These are phyloP conservation scores for Triglochin maritima DNA, from an alignment of 106 monocot species.

Conservation along the genomic window DNA sequence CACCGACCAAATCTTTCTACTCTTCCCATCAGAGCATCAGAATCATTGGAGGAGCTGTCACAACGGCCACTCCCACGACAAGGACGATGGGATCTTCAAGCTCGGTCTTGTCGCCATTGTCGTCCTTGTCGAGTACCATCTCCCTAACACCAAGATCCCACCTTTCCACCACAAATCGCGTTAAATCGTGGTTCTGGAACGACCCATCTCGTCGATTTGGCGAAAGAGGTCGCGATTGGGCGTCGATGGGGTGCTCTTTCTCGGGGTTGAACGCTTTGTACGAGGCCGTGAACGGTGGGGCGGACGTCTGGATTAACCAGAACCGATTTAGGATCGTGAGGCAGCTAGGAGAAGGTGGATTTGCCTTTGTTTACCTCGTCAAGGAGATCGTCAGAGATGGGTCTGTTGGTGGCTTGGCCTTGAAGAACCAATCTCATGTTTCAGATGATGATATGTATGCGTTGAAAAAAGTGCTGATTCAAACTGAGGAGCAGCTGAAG, in stretches of 20 bases:
- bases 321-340: slow-evolving; percentile 77
- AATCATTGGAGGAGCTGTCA: too few species aligned
- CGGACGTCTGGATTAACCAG: slow-evolving; percentile 97
- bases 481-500: slow-evolving; percentile 76
- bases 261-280: slow-evolving; percentile 87
- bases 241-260: slow-evolving; percentile 90
- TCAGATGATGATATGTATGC: slow-evolving; percentile 88
- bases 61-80: too few species aligned
- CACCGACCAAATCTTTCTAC: too few species aligned
- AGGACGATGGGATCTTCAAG: too few species aligned
- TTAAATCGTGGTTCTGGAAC: neutral
- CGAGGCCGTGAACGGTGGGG: slow-evolving; percentile 73
- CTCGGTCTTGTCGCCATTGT: too few species aligned
- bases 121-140: too few species aligned
- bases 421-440: slow-evolving; percentile 48
- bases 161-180: neutral
- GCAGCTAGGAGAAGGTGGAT: slow-evolving; percentile 91
- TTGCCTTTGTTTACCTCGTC: slow-evolving; percentile 85
- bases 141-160: neutral
- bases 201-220: neutral
- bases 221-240: neutral
- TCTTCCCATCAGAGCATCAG: too few species aligned
- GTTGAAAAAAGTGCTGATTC: slow-evolving; percentile 89
- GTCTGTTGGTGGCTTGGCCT: slow-evolving; percentile 26
- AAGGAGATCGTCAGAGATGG: slow-evolving; percentile 47